Percentiles rank a stretch among this genome's conserved stretches.
These are phyloP conservation scores for Trichoderma harzianum DNA, from an alignment of 2,329 filamentous ascomycete species.

Conservation along the genomic window DNA sequence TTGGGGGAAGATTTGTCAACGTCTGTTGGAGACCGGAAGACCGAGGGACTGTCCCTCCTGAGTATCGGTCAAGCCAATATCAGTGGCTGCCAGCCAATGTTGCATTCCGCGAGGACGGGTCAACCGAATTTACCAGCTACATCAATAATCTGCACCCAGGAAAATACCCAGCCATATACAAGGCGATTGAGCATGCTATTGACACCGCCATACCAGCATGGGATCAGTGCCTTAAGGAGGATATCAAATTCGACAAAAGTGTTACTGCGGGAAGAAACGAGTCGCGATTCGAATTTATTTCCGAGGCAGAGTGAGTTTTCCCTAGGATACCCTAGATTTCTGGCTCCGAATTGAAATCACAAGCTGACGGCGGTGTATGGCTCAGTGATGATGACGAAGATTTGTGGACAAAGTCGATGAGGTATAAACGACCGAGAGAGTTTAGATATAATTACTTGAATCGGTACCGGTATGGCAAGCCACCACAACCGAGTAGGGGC, in stretches of 20 bases:
- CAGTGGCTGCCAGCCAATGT: slow-evolving; percentile 27
- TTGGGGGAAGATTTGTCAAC: not conserved
- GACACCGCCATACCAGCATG: slow-evolving; percentile 37
- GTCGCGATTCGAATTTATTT: not conserved
- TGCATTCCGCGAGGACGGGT: slow-evolving; percentile 38
- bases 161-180: slow-evolving; percentile 28
- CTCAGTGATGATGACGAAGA: not conserved
- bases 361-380: not conserved
- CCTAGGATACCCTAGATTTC: not conserved
- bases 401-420: not conserved
- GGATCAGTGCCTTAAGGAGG: slow-evolving; percentile 40
- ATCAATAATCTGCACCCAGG: slow-evolving; percentile 44
- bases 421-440: not conserved
- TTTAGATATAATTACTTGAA: not conserved
- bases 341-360: no score
- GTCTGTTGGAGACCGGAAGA: not conserved
- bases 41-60: not conserved
- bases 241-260: not conserved
- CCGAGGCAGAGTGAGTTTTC: not conserved
- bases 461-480: not conserved
- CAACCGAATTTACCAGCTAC: slow-evolving; percentile 38
- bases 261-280: not conserved
- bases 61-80: slow-evolving; percentile 26
- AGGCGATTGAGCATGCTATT: slow-evolving; percentile 34
- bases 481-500: not conserved